phyloP scores from a whole-genome alignment of 768 basidiomycete genomes.

The Lactarius tabidus region DNA sequence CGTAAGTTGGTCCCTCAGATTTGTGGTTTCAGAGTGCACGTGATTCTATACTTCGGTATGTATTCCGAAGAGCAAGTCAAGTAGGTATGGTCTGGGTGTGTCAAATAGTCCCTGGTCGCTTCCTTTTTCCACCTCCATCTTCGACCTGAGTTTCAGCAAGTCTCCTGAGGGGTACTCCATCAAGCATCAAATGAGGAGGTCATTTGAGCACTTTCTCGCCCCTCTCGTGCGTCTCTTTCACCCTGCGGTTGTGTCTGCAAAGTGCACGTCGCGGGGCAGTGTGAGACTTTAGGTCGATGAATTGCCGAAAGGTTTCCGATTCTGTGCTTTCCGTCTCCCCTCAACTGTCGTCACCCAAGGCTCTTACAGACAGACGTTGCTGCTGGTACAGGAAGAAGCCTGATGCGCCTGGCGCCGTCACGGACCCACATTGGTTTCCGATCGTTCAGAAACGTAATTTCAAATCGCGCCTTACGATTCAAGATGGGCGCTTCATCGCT shows the following conservation, averaged over 20 bases:
- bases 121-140: not conserved
- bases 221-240: not conserved
- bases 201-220: too few species aligned
- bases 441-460: not conserved
- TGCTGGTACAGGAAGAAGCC: not conserved
- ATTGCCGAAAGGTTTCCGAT: not conserved
- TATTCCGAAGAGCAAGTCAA: not conserved
- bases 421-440: not conserved
- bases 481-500: not conserved
- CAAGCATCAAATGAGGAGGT: not conserved
- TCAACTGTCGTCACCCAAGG: not conserved
- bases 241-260: not conserved
- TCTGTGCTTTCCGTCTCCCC: not conserved
- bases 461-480: not conserved
- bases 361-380: not conserved
- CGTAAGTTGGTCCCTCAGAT: not conserved
- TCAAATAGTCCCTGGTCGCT: not conserved
- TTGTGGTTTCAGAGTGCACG: not conserved
- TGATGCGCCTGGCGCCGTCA: not conserved
- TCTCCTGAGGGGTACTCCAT: not conserved
- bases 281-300: not conserved
- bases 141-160: not conserved
- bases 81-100: not conserved
- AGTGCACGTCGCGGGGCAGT: not conserved
- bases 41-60: not conserved